These are phyloP conservation scores for Glycine tomentella DNA, from an alignment of 306 rosid species.

Conservation along the genomic window DNA sequence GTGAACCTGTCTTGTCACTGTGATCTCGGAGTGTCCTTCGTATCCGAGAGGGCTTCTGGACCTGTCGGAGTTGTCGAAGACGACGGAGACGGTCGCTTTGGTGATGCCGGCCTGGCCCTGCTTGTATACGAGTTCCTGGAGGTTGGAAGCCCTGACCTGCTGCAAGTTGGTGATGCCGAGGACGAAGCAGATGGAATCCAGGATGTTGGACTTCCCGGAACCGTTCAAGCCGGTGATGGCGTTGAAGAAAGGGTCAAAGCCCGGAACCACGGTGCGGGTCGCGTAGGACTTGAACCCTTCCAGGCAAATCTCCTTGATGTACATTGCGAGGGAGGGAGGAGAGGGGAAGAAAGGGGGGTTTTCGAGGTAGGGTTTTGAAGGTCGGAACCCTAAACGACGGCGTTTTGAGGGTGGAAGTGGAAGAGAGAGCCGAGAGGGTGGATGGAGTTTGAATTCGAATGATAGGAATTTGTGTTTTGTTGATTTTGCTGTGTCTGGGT, in stretches of 20 bases:
- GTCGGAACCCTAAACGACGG: slow-evolving; percentile 50
- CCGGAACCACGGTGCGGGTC: slow-evolving; percentile 87
- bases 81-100: slow-evolving; percentile 92
- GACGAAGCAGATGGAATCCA: slow-evolving; percentile 92
- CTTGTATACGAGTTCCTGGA: slow-evolving; percentile 95
- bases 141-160: slow-evolving; percentile 94
- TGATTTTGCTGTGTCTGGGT: neutral
- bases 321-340: slow-evolving; percentile 45
- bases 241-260: slow-evolving; percentile 88
- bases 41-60: slow-evolving; percentile 90
- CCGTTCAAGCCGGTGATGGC: slow-evolving; percentile 95
- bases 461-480: neutral
- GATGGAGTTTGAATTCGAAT: neutral
- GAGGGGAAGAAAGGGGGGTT: neutral
- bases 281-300: slow-evolving; percentile 99
- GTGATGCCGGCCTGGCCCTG: slow-evolving; percentile 98
- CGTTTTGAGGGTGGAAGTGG: slow-evolving; percentile 6
- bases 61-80: slow-evolving; percentile 76
- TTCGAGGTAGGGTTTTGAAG: slow-evolving; percentile 49
- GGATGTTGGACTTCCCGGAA: slow-evolving; percentile 96
- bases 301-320: slow-evolving; percentile 84
- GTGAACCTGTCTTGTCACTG: slow-evolving; percentile 92
- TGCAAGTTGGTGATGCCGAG: slow-evolving; percentile 90
- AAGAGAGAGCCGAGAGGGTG: neutral
- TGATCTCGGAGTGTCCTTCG: slow-evolving; percentile 78